Base-by-base conservation (phyloP, 768 basidiomycete genomes). In the Gymnopilus dilepis region DNA sequence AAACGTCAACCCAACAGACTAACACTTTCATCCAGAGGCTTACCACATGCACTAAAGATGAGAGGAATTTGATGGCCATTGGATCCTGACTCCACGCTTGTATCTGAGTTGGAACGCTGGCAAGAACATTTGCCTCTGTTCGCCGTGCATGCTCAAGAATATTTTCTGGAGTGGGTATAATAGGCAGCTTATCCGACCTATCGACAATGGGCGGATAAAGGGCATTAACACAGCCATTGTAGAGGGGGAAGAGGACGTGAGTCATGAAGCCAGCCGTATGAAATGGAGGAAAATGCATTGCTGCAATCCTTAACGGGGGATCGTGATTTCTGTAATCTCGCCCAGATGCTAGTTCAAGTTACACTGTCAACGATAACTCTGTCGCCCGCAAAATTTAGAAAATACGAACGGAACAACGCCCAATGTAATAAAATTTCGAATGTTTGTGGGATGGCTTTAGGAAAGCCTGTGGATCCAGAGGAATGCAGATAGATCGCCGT, bases 391-490 rank as follows among this genome's bases (percentile, higher is more conserved):
- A 34, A 17, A 55, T 34, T 12, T 6, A 34, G 33, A 41, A 31
- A 24, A 11, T 9, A 68, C 78, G 67, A 62, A 82, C 80, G 69
- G 24, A 71, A 67, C 17, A 62, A 52, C 6, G 70, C 73, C 73
- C 77, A 80, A n/a, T 79, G 73, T 2, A 71, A 34, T 7, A 73
- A 37, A 17, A 65, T 69, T 11, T 64, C 57, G 34, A 76, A 68
- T 0, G 73, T 77, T 42, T 77, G 71, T 9, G 73, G 69, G 51
- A 84, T 76, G 2, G 78, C 62, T 57, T 80, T 83, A 0, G 83
- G 82, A 40, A 80, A 72, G 3, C 82, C 80, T 0, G 82, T 81
- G 42, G 80, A 82, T 28, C 82, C 82, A 6, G 84, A 84, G 0
- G 84, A 84, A 59, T 84, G 81, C 0, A 82, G 62, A 56, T 80